Percentiles rank a stretch among this genome's conserved stretches.
Evolutionary conservation across 768 basidiomycete species (phyloP).

Genomic region (Pisolithus microcarpus): DNA sequence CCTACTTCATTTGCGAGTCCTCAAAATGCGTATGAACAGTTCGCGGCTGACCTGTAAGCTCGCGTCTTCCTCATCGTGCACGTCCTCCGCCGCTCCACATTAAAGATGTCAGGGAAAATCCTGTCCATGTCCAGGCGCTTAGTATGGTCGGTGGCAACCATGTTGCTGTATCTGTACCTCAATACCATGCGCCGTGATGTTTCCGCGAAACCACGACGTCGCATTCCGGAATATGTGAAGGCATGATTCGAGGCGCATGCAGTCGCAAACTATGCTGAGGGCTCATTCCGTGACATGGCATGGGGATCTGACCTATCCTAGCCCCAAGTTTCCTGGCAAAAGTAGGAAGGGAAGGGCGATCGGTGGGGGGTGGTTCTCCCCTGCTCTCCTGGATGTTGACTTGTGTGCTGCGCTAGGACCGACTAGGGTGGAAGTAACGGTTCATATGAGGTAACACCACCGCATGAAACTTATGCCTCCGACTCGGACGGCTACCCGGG

Average conservation of each 20-base stretch:
- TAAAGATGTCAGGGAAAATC: slow-evolving; percentile 20
- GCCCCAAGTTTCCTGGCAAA: slow-evolving; percentile 55
- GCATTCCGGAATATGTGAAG: slow-evolving; percentile 33
- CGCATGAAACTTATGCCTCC: too few species aligned
- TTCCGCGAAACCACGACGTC: slow-evolving; percentile 31
- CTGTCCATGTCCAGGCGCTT: slow-evolving; percentile 10
- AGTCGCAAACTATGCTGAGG: slow-evolving; percentile 20
- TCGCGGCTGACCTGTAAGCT: slow-evolving; percentile 27
- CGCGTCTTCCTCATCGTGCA: neutral
- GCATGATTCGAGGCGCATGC: slow-evolving; percentile 21
- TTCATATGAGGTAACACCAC: too few species aligned
- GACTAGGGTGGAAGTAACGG: too few species aligned
- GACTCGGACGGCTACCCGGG: too few species aligned
- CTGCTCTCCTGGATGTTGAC: neutral
- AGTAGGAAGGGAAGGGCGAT: slow-evolving; percentile 75
- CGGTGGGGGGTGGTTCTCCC: slow-evolving; percentile 53
- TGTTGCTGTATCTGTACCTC: slow-evolving; percentile 17
- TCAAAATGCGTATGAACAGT: slow-evolving; percentile 29
- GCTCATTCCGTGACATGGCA: slow-evolving; percentile 62
- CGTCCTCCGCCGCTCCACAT: slow-evolving; percentile 24
- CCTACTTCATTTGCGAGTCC: slow-evolving; percentile 25
- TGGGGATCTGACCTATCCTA: slow-evolving; percentile 68
- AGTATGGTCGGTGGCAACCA: slow-evolving; percentile 16
- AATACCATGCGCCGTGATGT: slow-evolving; percentile 9
- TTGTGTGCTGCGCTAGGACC: too few species aligned